Percentiles rank a stretch among this genome's conserved stretches.
Conservation (phyloP, 257 asterid genomes). For the Forsythia viridissima region DNA sequence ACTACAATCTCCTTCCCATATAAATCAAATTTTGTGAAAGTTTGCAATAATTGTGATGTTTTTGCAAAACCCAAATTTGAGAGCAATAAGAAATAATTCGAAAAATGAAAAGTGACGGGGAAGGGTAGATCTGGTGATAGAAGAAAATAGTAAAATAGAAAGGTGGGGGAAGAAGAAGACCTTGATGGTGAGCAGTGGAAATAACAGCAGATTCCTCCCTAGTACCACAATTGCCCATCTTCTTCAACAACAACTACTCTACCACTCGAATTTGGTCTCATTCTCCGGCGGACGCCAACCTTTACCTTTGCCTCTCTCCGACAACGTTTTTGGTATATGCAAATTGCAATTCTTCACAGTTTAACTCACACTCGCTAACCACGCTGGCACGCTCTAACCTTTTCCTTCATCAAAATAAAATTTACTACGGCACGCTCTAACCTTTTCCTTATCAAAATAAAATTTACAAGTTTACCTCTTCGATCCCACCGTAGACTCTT, state of each 20-base stretch:
- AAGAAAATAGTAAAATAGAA: constrained; percentile 8
- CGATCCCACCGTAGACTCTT: too few relatives aligned
- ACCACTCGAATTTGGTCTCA: constrained; percentile 40
- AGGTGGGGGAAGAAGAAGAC: constrained; percentile 18
- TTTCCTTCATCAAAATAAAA: too few relatives aligned
- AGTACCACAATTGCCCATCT: constrained; percentile 99
- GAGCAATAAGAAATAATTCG: background rate
- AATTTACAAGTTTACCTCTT: too few relatives aligned
- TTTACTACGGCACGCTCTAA: too few relatives aligned
- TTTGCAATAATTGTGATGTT: too few relatives aligned
- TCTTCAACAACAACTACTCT: constrained; percentile 26
- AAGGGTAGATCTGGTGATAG: constrained; percentile 38
- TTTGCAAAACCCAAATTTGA: background rate
- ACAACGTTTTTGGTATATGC: background rate
- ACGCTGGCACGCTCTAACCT: background rate
- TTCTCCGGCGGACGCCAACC: constrained; percentile 27
- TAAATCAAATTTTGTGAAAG: background rate
- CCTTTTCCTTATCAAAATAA: too few relatives aligned
- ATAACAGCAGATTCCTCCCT: constrained; percentile 93
- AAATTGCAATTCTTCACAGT: background rate
- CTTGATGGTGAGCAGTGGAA: constrained; percentile 91
- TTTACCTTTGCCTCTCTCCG: background rate
- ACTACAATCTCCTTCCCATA: background rate
- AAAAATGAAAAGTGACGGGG: background rate
- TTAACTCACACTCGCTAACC: background rate